phyloP scores from a whole-genome alignment of 2,329 filamentous ascomycete species.

The Chrysoporthe austroafricana region DNA sequence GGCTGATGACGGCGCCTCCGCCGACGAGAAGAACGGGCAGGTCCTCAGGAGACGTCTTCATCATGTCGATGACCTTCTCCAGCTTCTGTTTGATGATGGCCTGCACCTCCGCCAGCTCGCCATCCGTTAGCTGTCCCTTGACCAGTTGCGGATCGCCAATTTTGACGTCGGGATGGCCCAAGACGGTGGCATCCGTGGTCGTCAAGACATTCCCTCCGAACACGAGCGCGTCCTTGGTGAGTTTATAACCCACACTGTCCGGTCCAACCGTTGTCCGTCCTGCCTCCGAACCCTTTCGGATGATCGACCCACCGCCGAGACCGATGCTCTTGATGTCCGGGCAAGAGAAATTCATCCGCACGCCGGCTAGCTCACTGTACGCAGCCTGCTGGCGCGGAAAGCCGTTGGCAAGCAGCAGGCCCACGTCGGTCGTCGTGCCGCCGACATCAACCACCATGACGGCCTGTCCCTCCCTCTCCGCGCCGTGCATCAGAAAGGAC shows the following conservation, averaged over 20 bases:
- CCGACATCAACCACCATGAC: conserved; percentile 56
- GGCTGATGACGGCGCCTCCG: conserved; percentile 48
- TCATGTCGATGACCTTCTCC: conserved; percentile 34
- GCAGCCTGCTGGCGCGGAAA: conserved; percentile 52
- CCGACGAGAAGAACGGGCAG: conserved; percentile 45
- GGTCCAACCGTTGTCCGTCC: conserved; percentile 49
- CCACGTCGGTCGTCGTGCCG: conserved; percentile 57
- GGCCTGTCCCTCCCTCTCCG: conserved; percentile 11
- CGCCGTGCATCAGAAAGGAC: conserved; percentile 49
- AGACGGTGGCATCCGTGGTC: conserved; percentile 49
- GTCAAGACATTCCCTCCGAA: conserved; percentile 53
- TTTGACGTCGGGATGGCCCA: conserved; percentile 48
- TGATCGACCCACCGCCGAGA: conserved; percentile 49
- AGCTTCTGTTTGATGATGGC: conserved; percentile 29
- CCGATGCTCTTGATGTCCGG: conserved; percentile 46
- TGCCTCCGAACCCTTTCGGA: conserved; percentile 33
- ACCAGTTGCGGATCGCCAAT: conserved; percentile 46
- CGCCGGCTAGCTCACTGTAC: conserved; percentile 49
- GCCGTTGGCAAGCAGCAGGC: conserved; percentile 51
- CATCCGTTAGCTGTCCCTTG: conserved; percentile 35
- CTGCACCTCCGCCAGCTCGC: conserved; percentile 37
- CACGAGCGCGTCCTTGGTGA: conserved; percentile 48
- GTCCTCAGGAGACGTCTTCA: conserved; percentile 35
- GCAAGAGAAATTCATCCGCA: conserved; percentile 47
- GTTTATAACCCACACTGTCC: conserved; percentile 53